A percentile compares a stretch with the other conserved stretches of the same genome.
These are phyloP conservation scores for Calocybe gangraenosa DNA, from an alignment of 768 basidiomycete species.

Conservation along the genomic window DNA sequence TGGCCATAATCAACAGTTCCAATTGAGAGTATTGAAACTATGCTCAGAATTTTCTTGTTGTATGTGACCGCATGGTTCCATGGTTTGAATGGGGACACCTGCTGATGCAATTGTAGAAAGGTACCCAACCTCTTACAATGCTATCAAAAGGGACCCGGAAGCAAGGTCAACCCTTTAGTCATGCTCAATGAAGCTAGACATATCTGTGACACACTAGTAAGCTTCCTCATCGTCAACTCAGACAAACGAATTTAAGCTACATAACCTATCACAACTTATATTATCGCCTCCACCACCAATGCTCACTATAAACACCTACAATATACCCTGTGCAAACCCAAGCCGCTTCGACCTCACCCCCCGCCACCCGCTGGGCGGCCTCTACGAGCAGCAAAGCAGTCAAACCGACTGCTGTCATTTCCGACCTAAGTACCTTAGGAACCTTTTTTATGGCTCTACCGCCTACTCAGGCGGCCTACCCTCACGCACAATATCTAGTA, in stretches of 20 bases:
- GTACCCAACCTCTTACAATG: constrained; percentile 66
- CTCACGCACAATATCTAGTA: constrained; percentile 41
- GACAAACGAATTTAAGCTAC: constrained; percentile 44
- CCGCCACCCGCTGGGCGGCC: constrained; percentile 24
- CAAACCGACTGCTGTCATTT: constrained; percentile 50
- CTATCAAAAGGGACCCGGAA: constrained; percentile 67
- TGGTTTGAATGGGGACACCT: constrained; percentile 9
- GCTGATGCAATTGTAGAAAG: constrained; percentile 35
- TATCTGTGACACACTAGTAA: constrained; percentile 72
- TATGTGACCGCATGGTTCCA: constrained; percentile 45
- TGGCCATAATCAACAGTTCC: constrained; percentile 72
- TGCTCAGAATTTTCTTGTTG: constrained; percentile 84
- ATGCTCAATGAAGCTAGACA: constrained; percentile 77
- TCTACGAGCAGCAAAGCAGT: constrained; percentile 25
- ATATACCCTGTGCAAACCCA: constrained; percentile 33
- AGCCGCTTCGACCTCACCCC: constrained; percentile 19
- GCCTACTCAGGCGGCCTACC: constrained; percentile 37
- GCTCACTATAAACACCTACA: too few species aligned
- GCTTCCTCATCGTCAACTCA: constrained; percentile 14
- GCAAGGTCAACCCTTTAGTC: constrained; percentile 67
- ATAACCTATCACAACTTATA: constrained; percentile 69
- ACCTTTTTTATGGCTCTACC: constrained; percentile 71
- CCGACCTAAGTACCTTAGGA: constrained; percentile 64
- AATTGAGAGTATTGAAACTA: constrained; percentile 78
- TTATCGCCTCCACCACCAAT: constrained; percentile 62